Evolutionary conservation across 2,329 filamentous ascomycete species (phyloP).

Genomic region (Microdochium trichocladiopsis): DNA sequence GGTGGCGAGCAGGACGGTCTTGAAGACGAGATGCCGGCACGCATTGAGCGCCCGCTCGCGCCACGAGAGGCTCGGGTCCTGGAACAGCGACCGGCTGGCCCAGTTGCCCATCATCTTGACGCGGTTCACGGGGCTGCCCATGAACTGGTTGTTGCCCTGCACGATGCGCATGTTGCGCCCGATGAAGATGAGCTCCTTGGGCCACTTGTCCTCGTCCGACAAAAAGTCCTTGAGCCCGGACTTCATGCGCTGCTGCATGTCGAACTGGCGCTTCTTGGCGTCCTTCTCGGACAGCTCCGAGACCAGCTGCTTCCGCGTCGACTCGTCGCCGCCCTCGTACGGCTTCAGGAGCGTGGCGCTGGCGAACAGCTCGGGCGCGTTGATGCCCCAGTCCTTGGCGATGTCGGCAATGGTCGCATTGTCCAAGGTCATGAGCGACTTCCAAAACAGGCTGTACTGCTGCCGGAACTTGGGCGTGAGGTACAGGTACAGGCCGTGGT

Average conservation of each 20-base stretch:
- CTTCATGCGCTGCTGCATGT: conserved; percentile 82
- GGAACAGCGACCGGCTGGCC: conserved; percentile 78
- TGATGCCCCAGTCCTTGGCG: conserved; percentile 78
- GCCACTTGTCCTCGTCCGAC: conserved; percentile 80
- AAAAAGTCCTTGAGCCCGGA: conserved; percentile 62
- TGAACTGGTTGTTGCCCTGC: conserved; percentile 85
- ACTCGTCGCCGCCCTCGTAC: conserved; percentile 76
- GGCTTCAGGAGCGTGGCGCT: conserved; percentile 84
- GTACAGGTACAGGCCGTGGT: conserved; percentile 93
- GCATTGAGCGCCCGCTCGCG: conserved; percentile 60
- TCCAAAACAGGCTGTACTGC: conserved; percentile 90
- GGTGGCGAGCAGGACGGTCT: conserved; percentile 63
- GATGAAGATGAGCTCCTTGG: conserved; percentile 86
- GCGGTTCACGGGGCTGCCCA: conserved; percentile 83
- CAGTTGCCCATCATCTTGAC: conserved; percentile 91
- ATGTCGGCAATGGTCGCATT: conserved; percentile 70
- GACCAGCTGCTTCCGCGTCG: conserved; percentile 58
- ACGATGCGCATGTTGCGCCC: conserved; percentile 89
- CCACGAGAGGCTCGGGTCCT: conserved; percentile 59
- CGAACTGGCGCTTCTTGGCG: conserved; percentile 70
- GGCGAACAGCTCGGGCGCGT: conserved; percentile 84
- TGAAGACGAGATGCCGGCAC: conserved; percentile 76
- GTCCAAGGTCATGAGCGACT: conserved; percentile 87
- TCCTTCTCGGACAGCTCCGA: conserved; percentile 52
- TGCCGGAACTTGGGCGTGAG: conserved; percentile 78